Evolutionary conservation across 192 early-diverging fungal species (phyloP), one percentile per base, ranked within the genome.

Genomic region (Piromyces sp.): DNA sequence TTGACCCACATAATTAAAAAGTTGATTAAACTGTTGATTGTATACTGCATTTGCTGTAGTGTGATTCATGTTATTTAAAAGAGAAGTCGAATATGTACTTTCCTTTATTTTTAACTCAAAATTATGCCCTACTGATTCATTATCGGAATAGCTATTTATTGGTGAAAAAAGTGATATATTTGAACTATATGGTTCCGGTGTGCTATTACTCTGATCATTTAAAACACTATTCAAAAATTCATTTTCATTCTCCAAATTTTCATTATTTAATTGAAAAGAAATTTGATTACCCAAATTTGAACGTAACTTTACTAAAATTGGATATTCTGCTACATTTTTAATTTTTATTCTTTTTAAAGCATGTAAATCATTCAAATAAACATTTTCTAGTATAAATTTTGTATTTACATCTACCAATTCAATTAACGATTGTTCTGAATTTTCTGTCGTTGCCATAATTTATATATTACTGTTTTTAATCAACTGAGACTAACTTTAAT

Each of bases 1-100:
- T 81, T 95, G 92, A 79, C 94, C 93, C 40, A 98, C 93, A 85
- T 92, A 93, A 85, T 99, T 99, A 86, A 98, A 97, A 0, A 97
- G 89, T 83, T 98, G 95, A 83, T 96, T 96, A 83, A 33, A 37
- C 78, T 30, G 37, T n/a, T 81, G 5, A n/a, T 30, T 37, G 26
- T 81, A 81, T 78, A 78, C 29, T 81, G 79, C 31, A 30, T 33
- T 33, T 5, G 30, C 79, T 13, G 79, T 79, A 14, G 31, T 30
- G 28, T 80, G 80, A 37, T 37, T 30, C 81, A 79, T 79, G 26
- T 30, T 30, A 42, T 81, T 79, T 30, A 30, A 40, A 13, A 30
- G 22, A 9, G 42, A 30, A 1, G 80, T 40, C 1, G 51, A 42
- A n/a, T 42, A 33, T n/a, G 79, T 33, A 30, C 29, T 78, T 37